Conservation (phyloP, 2,329 filamentous ascomycete genomes). For the Fusarium duplospermum region DNA sequence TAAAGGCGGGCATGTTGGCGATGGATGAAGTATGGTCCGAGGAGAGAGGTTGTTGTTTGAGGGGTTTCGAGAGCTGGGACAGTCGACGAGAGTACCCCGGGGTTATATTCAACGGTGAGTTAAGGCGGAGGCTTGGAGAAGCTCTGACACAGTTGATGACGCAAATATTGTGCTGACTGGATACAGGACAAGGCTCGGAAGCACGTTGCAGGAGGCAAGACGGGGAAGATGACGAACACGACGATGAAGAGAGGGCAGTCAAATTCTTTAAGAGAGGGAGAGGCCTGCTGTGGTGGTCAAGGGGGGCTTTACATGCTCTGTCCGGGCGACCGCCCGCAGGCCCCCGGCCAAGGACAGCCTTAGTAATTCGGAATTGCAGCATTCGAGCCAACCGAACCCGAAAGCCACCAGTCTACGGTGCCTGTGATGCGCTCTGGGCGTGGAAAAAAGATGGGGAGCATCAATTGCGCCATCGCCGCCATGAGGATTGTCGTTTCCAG, state of each 20-base stretch:
- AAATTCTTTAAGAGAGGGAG: conserved; percentile 43
- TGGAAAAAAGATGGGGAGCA: conserved; percentile 42
- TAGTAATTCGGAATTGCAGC: conserved; percentile 43
- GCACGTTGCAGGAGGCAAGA: conserved; percentile 31
- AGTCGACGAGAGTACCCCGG: conserved; percentile 28
- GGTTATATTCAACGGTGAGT: conserved; percentile 29
- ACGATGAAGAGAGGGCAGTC: conserved; percentile 35
- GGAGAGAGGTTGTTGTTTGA: conserved; percentile 27
- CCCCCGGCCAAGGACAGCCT: conserved; percentile 36
- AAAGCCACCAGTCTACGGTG: conserved; percentile 30
- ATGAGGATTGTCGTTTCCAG: conserved; percentile 44
- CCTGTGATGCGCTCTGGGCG: conserved; percentile 37
- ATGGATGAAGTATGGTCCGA: conserved; percentile 12
- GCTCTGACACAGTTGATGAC: conserved; percentile 38
- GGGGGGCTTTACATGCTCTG: conserved; percentile 42
- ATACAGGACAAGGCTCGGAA: conserved; percentile 32
- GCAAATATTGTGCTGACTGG: conserved; percentile 40
- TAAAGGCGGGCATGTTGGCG: conserved; percentile 52
- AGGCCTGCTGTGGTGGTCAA: conserved; percentile 30
- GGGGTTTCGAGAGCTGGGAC: conserved; percentile 37
- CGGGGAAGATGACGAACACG: conserved; percentile 35
- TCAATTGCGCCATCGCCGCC: conserved; percentile 53
- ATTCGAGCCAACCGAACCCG: conserved; percentile 32
- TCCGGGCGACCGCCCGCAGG: conserved; percentile 45
- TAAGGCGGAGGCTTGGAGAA: conserved; percentile 15